Percentiles rank a stretch among this genome's conserved stretches.
phyloP scores from a whole-genome alignment of 768 basidiomycete genomes.

The Candolleomyces efflorescens region DNA sequence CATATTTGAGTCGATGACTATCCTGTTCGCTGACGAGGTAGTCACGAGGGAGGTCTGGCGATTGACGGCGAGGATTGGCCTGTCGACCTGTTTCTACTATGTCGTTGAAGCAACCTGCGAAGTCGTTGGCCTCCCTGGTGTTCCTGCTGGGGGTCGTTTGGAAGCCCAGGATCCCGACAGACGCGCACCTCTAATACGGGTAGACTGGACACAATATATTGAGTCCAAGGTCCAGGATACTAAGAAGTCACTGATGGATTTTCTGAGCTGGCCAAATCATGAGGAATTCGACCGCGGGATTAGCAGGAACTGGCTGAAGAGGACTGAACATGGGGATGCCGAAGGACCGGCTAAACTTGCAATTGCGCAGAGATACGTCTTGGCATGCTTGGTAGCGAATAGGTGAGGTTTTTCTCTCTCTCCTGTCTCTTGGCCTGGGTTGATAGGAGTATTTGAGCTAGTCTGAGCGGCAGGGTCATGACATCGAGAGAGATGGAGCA shows the following conservation, averaged over 20 bases:
- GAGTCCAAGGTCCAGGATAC: background rate
- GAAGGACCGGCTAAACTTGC: constrained; percentile 35
- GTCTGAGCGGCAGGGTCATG: constrained; percentile 64
- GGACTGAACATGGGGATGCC: constrained; percentile 38
- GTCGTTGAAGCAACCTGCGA: constrained; percentile 74
- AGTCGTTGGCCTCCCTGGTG: constrained; percentile 46
- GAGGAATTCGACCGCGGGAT: constrained; percentile 71
- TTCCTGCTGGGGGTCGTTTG: background rate
- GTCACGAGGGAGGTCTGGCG: constrained; percentile 59
- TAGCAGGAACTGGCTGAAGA: constrained; percentile 59
- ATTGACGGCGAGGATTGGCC: constrained; percentile 20
- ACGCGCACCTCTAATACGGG: constrained; percentile 30
- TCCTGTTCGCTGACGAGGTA: constrained; percentile 50
- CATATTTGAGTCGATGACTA: constrained; percentile 17
- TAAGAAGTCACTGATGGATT: constrained; percentile 28
- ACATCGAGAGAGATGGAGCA: constrained; percentile 67
- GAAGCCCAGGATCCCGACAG: background rate
- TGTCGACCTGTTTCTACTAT: constrained; percentile 29
- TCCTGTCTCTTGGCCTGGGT: too few relatives aligned
- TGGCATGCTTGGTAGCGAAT: constrained; percentile 71
- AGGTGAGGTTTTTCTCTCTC: constrained; percentile 37
- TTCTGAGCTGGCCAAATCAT: constrained; percentile 60
- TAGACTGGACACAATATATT: constrained; percentile 68
- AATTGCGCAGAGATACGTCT: constrained; percentile 59
- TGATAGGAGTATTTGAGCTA: background rate